Percentiles rank a stretch among this genome's conserved stretches.
phyloP scores from a whole-genome alignment of 1,284 basidiomycete species.

The Marasmius sp. region DNA sequence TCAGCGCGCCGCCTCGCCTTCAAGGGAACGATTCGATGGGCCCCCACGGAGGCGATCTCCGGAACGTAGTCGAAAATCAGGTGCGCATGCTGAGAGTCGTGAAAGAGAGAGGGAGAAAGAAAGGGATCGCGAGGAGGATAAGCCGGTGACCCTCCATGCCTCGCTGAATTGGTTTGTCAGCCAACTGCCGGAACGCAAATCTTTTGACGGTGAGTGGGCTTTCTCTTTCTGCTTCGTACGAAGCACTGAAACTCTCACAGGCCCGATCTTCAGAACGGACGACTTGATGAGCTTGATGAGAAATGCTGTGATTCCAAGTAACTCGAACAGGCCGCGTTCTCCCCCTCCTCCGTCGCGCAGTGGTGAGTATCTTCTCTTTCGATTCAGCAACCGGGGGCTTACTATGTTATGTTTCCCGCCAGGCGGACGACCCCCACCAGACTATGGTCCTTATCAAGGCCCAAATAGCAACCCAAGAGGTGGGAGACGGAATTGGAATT shows the following conservation, averaged over 20 bases:
- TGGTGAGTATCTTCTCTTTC: background rate
- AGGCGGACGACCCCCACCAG: conserved; percentile 63
- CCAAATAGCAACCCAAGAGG: conserved; percentile 34
- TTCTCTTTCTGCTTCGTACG: background rate
- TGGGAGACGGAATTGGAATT: conserved; percentile 21
- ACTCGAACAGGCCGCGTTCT: background rate
- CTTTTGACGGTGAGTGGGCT: conserved; percentile 79
- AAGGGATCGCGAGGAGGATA: conserved; percentile 46
- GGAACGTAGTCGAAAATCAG: conserved; percentile 22
- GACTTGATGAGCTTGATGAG: conserved; percentile 81
- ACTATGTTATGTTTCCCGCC: no score
- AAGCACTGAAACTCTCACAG: conserved; percentile 37
- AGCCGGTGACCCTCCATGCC: conserved; percentile 56
- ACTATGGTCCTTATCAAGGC: conserved; percentile 69
- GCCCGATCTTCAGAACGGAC: conserved; percentile 84
- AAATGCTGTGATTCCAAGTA: conserved; percentile 74
- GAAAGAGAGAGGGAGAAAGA: conserved; percentile 31
- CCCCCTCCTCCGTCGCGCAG: background rate
- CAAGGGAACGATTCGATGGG: background rate
- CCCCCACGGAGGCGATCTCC: background rate
- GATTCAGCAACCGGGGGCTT: no score
- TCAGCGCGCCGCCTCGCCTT: conserved; percentile 19
- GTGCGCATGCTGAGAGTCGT: conserved; percentile 27
- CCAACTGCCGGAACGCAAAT: conserved; percentile 64
- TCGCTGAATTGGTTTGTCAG: conserved; percentile 82